phyloP scores from a whole-genome alignment of 306 rosid genomes.

The Dryas drummondii region DNA sequence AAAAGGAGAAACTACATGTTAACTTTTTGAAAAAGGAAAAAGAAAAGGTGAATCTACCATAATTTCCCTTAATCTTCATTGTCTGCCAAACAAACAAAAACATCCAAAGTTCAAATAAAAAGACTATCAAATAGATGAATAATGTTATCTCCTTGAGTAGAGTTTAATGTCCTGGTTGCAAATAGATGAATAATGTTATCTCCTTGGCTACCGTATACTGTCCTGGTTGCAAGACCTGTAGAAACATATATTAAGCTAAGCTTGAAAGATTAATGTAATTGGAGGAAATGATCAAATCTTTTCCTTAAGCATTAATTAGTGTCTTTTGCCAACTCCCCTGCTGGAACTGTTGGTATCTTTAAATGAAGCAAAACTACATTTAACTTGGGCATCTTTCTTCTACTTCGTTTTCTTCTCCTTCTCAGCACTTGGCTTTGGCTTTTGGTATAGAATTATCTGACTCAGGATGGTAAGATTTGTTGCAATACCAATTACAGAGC shows the following conservation, averaged over 20 bases:
- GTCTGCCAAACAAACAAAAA: background rate
- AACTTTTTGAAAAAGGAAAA: constrained; percentile 5
- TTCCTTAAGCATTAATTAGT: background rate
- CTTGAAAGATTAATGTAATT: background rate
- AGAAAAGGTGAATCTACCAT: constrained; percentile 7
- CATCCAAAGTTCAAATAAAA: background rate
- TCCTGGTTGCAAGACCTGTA: background rate
- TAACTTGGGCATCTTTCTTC: constrained; percentile 9
- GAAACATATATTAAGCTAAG: constrained; percentile 1
- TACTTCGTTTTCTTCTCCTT: constrained; percentile 76
- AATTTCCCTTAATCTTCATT: constrained; percentile 3
- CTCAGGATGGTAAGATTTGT: constrained; percentile 74
- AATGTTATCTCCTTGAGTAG: background rate
- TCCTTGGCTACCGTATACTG: background rate
- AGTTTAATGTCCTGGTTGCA: no score
- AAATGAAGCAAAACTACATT: constrained; percentile 20
- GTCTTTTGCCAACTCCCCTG: constrained; percentile 10
- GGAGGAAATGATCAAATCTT: background rate
- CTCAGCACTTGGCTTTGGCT: constrained; percentile 35
- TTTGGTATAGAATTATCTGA: constrained; percentile 74
- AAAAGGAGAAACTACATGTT: background rate
- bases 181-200: background rate
- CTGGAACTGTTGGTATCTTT: constrained; percentile 21
- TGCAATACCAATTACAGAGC: constrained; percentile 68
- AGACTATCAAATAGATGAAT: background rate